A percentile compares a stretch with the other conserved stretches of the same genome.
Conservation (phyloP, 352 stramenopile genomes). For the Phytophthora pinifolia region DNA sequence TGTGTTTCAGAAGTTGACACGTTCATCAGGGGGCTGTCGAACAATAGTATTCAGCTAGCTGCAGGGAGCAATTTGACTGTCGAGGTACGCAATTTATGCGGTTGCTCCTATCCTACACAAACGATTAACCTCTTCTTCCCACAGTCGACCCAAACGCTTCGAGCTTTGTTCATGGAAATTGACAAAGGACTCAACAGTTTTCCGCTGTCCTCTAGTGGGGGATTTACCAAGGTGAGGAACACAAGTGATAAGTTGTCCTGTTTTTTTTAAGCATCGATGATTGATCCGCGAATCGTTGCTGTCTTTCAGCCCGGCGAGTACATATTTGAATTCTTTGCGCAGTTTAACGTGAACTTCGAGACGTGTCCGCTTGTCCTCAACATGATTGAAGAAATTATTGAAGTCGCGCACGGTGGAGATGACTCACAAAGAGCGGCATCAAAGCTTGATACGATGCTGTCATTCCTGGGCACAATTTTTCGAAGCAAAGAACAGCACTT, state of each 20-base stretch:
- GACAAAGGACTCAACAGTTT: conserved; percentile 82
- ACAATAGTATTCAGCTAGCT: conserved; percentile 56
- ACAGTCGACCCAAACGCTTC: conserved; percentile 78
- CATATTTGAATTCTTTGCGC: conserved; percentile 91
- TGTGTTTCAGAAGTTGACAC: conserved; percentile 94
- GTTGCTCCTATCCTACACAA: background rate
- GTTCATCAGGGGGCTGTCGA: conserved; percentile 68
- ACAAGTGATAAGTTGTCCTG: too few relatives aligned
- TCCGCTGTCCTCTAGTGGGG: conserved; percentile 63
- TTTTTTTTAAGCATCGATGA: too few relatives aligned
- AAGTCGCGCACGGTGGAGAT: conserved; percentile 74
- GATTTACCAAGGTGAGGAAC: conserved; percentile 73
- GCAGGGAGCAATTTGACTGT: conserved; percentile 53
- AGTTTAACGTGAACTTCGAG: conserved; percentile 90
- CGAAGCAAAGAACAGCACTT: conserved; percentile 79
- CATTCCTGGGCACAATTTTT: conserved; percentile 87
- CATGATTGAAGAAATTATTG: conserved; percentile 90
- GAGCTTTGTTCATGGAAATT: conserved; percentile 83
- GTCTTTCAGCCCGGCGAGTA: conserved; percentile 67
- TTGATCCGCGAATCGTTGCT: background rate
- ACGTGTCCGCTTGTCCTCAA: conserved; percentile 83
- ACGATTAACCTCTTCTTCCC: conserved; percentile 16
- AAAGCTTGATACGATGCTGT: conserved; percentile 80
- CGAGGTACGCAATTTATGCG: conserved; percentile 42
- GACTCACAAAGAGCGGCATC: conserved; percentile 63